Evolutionary conservation across 352 stramenopile species (phyloP), one percentile per base, ranked within the genome.

Genomic region (Globisporangium sylvaticum): DNA sequence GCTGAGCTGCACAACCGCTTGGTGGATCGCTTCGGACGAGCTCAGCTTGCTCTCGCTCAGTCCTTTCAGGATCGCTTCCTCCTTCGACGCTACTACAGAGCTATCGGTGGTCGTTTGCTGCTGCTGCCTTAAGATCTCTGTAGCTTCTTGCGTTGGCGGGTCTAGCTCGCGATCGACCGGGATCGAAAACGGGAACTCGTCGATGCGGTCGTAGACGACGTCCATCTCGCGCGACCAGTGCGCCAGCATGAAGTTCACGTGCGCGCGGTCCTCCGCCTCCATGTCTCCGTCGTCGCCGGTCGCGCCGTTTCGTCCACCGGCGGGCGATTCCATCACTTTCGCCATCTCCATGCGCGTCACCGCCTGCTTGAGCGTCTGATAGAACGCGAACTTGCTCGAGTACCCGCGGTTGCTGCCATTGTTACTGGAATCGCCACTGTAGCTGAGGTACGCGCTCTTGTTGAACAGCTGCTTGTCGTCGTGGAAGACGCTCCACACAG

Each of bases 31-130:
- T 48, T 87, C 78, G 0, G 80, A 72, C 14, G 82, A 85, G 24
- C 78, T 86, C 27, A 85, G 57, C 15, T 74, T 72, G 56, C 81
- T 84, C 24, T 61, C 61, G 57, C 75, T 82, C 31, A 84, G 58
- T 3, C 78, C 78, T 31, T 78, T 76, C 0, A 88, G 64, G 4
- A 83, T 72, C 9, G 80, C 72, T 39, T 90, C 82, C 62, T 90
- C 76, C 2, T 66, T 62, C 6, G 68, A 64, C 18, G 55, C 10
- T 25, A 62, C 67, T 25, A 29, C 2, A 10, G 50, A 15, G 14
- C 20, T n/a, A 31, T 34, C 7, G 14, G 18, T 55, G 4, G 18
- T 25, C 18, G 12, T 44, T 22, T 61, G 55, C 22, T n/a, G 48
- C n/a, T 25, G 7, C 8, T 15, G 18, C 6, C 5, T 9, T 9